Base-by-base conservation (phyloP, 768 basidiomycete species). In the Asterophora parasitica region DNA sequence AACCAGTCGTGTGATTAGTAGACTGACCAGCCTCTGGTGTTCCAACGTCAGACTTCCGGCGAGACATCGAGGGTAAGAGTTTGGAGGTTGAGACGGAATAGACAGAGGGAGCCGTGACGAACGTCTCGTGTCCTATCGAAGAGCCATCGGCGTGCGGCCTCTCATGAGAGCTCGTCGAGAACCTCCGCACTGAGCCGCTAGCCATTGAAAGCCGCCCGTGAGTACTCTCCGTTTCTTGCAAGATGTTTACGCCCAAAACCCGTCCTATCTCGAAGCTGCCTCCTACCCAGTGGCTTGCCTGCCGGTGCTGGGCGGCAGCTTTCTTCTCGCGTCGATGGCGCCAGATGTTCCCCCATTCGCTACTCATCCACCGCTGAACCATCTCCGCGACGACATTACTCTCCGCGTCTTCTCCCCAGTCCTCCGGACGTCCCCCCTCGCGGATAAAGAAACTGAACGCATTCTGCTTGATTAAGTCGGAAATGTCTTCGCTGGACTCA, bases 191-290 rank as follows among this genome's bases (percentile, higher is more conserved):
- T 15, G 49, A 51, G 33, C 43, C 32, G 16, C 42, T 39, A 23
- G 35, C 27, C 28, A 37, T 39, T 4, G 60, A 58, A 1, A 33
- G 38, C 23, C 38, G 49, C 32, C 53, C 53, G 16, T 50, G 53
- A 31, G 43, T 41, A 20, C 49, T 55, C 31, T 55, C 58, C 32
- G 60, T 59, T 37, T 68, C 68, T 36, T 75, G 67, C 41, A 83
- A 66, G 27, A 85, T 66, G 51, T 81, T 76, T 42, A 89, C 74
- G 9, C 87, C 89, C 31, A 90, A 68, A 51, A 92, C 74, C n/a
- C 74, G 74, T 2, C 89, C 89, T 31, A 92, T 71, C 57, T 88
- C 85, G 52, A 92, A 92, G 50, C 81, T 87, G 17, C 72, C 73
- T 20, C 89, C 87, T 23, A 86, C 74, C 85, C 86, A 90, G 16